Base-by-base conservation (phyloP, 768 basidiomycete genomes). In the Trametes coccinea region DNA sequence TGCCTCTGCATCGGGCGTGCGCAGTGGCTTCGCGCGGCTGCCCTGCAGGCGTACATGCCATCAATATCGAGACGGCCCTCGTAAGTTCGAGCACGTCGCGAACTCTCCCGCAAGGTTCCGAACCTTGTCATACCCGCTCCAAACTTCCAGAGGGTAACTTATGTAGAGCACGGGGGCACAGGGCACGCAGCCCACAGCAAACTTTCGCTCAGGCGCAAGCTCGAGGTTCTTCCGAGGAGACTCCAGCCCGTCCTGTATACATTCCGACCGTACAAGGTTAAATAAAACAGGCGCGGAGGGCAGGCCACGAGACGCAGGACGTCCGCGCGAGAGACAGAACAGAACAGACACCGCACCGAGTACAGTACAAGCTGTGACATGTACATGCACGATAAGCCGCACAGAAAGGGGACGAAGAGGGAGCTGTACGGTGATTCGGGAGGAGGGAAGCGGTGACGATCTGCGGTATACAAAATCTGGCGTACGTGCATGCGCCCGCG, bases 181-280 rank as follows among this genome's bases (percentile, higher is more conserved):
- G 34, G 34, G 34, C 34, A 37, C 34, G 34, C 10, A 48, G 34
- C 34, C 34, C 52, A 40, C 52, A 22, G 5, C 34, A 27, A 33
- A 53, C 47, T 17, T 7, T 43, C 44, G 11, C 34, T 37, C 34
- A 37, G 34, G 34, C 34, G 34, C 34, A 37, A 37, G 46, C 29
- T 31, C 37, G 54, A 52, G 44, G 61, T 52, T 50, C 49, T 40
- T 53, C 61, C 61, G 61, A 62, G 49, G 54, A 62, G 55, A 43
- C 61, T 53, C 61, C 61, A 46, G 50, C 48, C 8, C 34, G 33
- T 8, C 40, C 53, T 31, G 45, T 51, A 56, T 56, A 22, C 48
- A 49, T 49, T 49, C 48, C 54, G 54, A 50, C 49, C 48, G 39
- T 44, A 58, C 56, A 51, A 56, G 46, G 44, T 55, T 50, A 61